Conservation (phyloP, 2,329 filamentous ascomycete species). For the Diaporthe helianthi region DNA sequence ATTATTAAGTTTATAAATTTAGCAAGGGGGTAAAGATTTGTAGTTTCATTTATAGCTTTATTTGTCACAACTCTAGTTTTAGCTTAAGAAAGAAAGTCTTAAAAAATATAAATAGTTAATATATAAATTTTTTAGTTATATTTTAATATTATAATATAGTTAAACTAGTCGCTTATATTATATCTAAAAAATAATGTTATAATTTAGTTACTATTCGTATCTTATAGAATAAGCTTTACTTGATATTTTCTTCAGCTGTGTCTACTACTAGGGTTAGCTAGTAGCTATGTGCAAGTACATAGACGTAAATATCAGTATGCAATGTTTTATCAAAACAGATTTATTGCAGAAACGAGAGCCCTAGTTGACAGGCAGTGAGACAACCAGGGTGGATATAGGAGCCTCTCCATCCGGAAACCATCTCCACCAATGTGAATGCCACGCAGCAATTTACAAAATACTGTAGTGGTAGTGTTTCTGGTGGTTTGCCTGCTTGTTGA, state of each 20-base stretch:
- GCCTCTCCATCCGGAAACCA: background rate
- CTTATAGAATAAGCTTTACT: no score
- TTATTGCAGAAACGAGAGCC: background rate
- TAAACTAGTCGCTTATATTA: no score
- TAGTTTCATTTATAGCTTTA: no score
- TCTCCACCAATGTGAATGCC: background rate
- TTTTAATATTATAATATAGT: no score
- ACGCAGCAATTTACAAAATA: slow-evolving; percentile 48
- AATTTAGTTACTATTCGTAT: no score
- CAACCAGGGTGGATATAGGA: background rate
- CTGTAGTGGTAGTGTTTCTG: slow-evolving; percentile 68
- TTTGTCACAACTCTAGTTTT: no score
- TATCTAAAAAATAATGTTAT: no score
- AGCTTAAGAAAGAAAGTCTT: no score
- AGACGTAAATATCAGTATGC: background rate
- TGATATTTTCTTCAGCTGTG: background rate
- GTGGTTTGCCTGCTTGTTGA: slow-evolving; percentile 77
- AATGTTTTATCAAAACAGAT: background rate
- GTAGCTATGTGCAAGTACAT: background rate
- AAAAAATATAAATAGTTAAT: no score
- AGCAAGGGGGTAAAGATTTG: no score
- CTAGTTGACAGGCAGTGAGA: background rate
- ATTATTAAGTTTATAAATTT: no score
- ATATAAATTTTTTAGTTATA: no score
- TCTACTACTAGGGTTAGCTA: background rate